phyloP scores from a whole-genome alignment of 257 asterid species.

The Lycium barbarum region DNA sequence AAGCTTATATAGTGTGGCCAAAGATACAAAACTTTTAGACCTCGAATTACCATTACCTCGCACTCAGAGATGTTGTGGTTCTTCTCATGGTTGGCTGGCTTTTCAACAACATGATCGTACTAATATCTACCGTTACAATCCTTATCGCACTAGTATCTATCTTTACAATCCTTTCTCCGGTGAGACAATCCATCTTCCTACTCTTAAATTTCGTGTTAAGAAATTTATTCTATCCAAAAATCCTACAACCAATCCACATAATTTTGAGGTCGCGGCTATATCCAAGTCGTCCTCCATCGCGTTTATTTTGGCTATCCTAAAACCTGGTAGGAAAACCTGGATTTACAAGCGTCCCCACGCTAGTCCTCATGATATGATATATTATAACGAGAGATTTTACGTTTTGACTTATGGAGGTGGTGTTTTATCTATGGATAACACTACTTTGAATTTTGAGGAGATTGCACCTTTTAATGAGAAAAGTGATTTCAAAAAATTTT shows the following conservation, averaged over 20 bases:
- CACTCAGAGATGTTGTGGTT: neutral
- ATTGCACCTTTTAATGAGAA: too few species aligned
- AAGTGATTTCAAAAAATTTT: too few species aligned
- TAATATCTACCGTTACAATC: too few species aligned
- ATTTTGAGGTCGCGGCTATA: neutral
- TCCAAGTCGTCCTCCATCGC: too few species aligned
- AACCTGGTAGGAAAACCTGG: neutral
- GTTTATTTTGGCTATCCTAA: neutral
- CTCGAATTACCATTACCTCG: too few species aligned
- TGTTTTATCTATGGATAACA: neutral
- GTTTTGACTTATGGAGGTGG: neutral
- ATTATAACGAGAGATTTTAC: neutral
- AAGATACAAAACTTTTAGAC: too few species aligned
- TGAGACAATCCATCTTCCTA: neutral
- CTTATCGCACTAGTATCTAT: too few species aligned
- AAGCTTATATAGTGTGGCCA: neutral
- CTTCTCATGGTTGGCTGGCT: neutral
- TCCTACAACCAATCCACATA: neutral
- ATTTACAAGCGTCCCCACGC: neutral
- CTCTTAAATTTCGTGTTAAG: neutral
- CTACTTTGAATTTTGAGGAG: too few species aligned
- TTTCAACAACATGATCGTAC: too few species aligned
- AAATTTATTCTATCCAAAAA: neutral
- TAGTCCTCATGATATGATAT: neutral
- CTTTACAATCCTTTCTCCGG: neutral